Evolutionary conservation across 1,284 basidiomycete genomes (phyloP), one percentile per base, ranked within the genome.

Genomic region (Moniliella sp.): DNA sequence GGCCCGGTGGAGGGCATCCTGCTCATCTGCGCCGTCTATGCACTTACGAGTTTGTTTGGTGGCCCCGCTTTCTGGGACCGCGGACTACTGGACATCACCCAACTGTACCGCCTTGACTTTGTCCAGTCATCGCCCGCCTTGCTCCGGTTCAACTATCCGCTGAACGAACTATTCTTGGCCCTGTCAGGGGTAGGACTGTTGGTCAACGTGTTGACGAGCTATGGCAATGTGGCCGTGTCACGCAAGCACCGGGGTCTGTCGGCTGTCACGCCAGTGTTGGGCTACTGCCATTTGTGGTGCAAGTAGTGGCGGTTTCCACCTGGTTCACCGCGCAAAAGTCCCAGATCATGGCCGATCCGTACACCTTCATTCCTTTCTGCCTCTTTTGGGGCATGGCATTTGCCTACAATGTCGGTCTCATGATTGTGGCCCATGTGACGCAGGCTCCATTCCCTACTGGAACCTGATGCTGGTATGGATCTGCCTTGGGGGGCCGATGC

Each of bases 1-100:
- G 88, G 88, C 0, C 88, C 88, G 0, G 81, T 94, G 1, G 88
- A 94, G 62, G 88, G 88, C 5, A 93, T 97, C 48, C 64, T 97
- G 30, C 71, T 94, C 61, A 76, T 94, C 37, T 69, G 77, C 16
- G 59, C 50, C 8, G 73, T 94, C 37, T 94, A 78, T 62, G 46
- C 74, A 15, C 64, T 91, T 34, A 78, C 79, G 8, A 83, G 34
- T 2, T 25, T 36, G 2, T 25, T 25, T 3, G 43, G 46, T 9
- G 50, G 37, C 28, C 60, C 82, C 2, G 61, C 68, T 1, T 76
- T 93, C 60, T 94, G 86, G 83, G 78, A 84, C 45, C 69, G 70
- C 12, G 70, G 69, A 13, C 62, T 81, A 34, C 66, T 80, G 25
- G 69, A 72, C 1, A 63, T 78, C 41, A 65, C 72, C 7, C 65